Evolutionary conservation across 78 protist genomes (phyloP), one percentile per base, ranked within the genome.

Genomic region (Planoprotostelium fungivorum): DNA sequence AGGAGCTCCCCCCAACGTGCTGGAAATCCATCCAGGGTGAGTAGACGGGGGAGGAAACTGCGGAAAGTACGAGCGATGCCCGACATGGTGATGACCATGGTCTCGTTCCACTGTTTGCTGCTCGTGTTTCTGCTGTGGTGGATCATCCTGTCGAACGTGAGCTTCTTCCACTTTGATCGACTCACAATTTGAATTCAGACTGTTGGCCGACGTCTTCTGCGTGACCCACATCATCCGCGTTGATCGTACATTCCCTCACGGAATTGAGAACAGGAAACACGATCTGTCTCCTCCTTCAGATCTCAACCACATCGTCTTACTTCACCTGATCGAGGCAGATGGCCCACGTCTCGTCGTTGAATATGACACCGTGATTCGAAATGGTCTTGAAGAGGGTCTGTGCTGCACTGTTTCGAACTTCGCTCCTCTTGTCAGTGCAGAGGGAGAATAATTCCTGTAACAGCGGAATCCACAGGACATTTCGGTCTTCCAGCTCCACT

Each of bases 21-120:
- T 1, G 34, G 38, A 35, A 93, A 93, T 0, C 90, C 39, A 36
- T 63, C 63, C 31, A 93, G 9, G 0, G 29, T 29, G 0, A n/a
- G 38, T 0, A 93, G 91, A 1, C 63, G 86, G 0, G 87, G 91
- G 38, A 93, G 89, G 63, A 85, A 90, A 0, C 89, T 36, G 36
- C 83, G 89, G 84, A 93, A 93, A 35, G 89, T 38, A 37, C 90
- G 88, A 34, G 89, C 92, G 85, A 88, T 38, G 29, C 95, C 91
- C 34, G 93, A 88, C 83, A 93, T 88, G 0, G 95, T 88, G 23
- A 93, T 83, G 28, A 93, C 95, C 36, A 87, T 90, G 28, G 95
- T 93, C 89, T 93, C 95, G 63, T 88, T 92, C 95, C 95, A 93
- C 89, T 93, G 95, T 34, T 93, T 93, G 51, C 87, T 90, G 29